Percentiles rank a stretch among this genome's conserved stretches.
Conservation (phyloP, 345 rosid genomes). For the Eucalyptus marginata region DNA sequence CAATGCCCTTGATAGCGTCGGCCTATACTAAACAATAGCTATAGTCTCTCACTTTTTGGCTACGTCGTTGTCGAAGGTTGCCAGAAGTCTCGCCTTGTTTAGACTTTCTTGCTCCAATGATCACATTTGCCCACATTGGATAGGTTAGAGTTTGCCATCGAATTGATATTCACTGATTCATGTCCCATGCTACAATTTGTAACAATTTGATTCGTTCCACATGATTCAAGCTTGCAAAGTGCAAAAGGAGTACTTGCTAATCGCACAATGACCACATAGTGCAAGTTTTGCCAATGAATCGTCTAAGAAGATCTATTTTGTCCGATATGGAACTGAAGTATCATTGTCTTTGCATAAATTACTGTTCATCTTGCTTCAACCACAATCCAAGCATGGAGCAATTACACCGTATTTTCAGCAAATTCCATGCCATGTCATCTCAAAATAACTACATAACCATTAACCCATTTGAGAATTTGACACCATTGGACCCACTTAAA, state of each 20-base stretch:
- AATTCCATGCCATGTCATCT: neutral
- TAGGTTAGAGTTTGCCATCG: neutral
- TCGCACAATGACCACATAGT: neutral
- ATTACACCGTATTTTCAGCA: neutral
- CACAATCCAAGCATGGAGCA: neutral
- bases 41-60: neutral
- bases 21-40: neutral
- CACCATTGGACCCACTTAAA: neutral
- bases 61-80: accelerated
- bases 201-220: neutral
- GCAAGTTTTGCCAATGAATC: neutral
- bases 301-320: neutral
- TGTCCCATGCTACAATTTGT: neutral
- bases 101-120: neutral
- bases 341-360: neutral
- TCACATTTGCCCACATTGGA: neutral
- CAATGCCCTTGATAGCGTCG: neutral
- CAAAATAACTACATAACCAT: neutral
- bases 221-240: neutral
- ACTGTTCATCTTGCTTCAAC: neutral
- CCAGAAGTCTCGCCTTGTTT: neutral
- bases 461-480: neutral
- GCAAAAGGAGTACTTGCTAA: neutral
- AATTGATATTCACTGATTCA: neutral
- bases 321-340: neutral